These are phyloP conservation scores for Dendrocalamus latiflorus DNA, from an alignment of 202 grass and related monocot species.

Conservation along the genomic window DNA sequence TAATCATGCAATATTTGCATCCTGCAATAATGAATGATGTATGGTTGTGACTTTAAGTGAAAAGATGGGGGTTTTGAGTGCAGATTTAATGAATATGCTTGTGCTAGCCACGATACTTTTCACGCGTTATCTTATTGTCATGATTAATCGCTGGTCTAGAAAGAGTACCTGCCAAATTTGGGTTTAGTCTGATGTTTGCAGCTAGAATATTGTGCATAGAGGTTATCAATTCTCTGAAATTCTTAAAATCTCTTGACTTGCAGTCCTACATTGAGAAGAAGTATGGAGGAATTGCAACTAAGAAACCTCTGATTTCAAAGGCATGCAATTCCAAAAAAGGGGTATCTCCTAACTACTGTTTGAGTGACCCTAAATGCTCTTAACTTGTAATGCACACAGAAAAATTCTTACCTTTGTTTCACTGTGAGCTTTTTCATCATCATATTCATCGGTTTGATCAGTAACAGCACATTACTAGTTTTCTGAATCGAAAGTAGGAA, in stretches of 20 bases:
- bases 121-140: not conserved
- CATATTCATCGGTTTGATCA: not conserved
- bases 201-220: too few relatives aligned
- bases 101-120: not conserved
- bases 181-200: too few relatives aligned
- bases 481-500: not conserved
- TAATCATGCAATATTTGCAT: not conserved
- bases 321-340: not conserved
- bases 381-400: not conserved
- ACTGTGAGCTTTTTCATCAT: not conserved
- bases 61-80: not conserved
- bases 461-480: not conserved
- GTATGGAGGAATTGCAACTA: slow-evolving; percentile 64
- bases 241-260: too few relatives aligned
- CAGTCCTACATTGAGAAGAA: too few relatives aligned
- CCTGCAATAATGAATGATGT: not conserved
- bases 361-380: not conserved
- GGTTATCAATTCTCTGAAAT: too few relatives aligned
- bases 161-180: not conserved
- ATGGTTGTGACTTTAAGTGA: not conserved
- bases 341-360: not conserved
- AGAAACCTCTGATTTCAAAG: slow-evolving; percentile 89
- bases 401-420: not conserved
- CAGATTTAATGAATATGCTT: not conserved
- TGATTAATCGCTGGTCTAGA: not conserved